Base-by-base conservation (phyloP, 2,329 filamentous ascomycete species). In the Claviceps sp. region DNA sequence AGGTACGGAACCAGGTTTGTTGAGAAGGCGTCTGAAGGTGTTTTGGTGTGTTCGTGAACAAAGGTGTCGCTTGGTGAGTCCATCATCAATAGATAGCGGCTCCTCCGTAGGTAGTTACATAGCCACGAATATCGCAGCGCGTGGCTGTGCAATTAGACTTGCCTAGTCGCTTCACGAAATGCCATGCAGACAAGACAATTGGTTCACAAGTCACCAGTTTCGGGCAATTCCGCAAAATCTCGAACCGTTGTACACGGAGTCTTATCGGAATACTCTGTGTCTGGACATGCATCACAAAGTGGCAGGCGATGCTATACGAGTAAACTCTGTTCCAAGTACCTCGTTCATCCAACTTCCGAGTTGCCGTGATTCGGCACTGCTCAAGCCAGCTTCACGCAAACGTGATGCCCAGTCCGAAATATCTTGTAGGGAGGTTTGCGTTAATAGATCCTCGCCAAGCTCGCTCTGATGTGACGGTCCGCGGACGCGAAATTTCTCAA, bases 401-500 rank as follows among this genome's bases (percentile, higher is more conserved):
- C 51, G 53, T 30, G 47, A 42, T 13, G 22, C 48, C 65, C 65
- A 67, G 55, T 65, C 58, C 7, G 48, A 34, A 20, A 67, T 51
- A 37, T 64, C 54, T 34, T 59, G 55, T 9, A 62, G 26, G 0
- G 53, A 47, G 0, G 4, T 26, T 7, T 50, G 44, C 2, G 54
- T 42, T 1, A 60, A 26, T 4, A 30, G 20, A 0, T 37, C 26
- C 5, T 50, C 30, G 16, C 45, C 37, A 14, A 55, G 37, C 9
- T 34, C 30, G 9, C 30, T 34, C 9, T 34, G 11, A 22, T 16
- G n/a, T 55, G 45, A 34, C 2, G 43, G 37, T 4, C 58, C 59
- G 24, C 61, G 58, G n/a, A 70, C 52, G 0, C 50, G 51, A 48
- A 71, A 61, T 1, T 60, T 58, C 6, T 69, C 64, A 37, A 72